Conservation (phyloP, 2,329 filamentous ascomycete species). For the Phoma sp. region DNA sequence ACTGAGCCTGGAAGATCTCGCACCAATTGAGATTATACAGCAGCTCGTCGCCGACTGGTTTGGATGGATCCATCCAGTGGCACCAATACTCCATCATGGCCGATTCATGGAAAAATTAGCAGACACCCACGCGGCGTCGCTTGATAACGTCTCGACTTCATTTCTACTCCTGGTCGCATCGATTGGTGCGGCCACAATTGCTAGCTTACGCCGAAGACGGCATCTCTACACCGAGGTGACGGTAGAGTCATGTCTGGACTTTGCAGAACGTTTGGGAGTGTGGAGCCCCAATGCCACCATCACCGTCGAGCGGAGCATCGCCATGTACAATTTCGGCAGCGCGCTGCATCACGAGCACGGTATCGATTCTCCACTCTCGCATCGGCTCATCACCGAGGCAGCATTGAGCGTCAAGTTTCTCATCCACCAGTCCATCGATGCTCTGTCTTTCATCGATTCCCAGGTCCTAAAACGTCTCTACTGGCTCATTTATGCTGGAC, state of each 20-base stretch:
- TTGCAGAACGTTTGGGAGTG: slow-evolving; percentile 20
- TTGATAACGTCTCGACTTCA: background rate
- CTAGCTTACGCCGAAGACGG: slow-evolving; percentile 24
- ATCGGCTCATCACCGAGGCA: slow-evolving; percentile 20
- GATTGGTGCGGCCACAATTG: slow-evolving; percentile 26
- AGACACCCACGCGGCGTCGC: background rate
- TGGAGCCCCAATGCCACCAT: slow-evolving; percentile 20
- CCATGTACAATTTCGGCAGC: slow-evolving; percentile 28
- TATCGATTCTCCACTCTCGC: slow-evolving; percentile 18
- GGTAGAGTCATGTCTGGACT: slow-evolving; percentile 22
- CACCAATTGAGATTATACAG: slow-evolving; percentile 12
- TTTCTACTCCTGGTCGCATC: slow-evolving; percentile 24
- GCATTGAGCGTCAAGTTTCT: slow-evolving; percentile 23
- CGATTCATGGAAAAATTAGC: slow-evolving; percentile 14
- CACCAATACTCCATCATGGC: slow-evolving; percentile 21
- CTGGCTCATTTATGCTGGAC: slow-evolving; percentile 27
- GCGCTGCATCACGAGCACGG: slow-evolving; percentile 23
- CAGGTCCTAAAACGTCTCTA: slow-evolving; percentile 27
- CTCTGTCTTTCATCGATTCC: slow-evolving; percentile 20
- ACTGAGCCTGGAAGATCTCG: slow-evolving; percentile 14
- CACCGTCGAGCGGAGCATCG: slow-evolving; percentile 19
- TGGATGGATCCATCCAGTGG: slow-evolving; percentile 29
- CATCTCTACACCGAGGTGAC: slow-evolving; percentile 21
- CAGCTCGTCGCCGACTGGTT: slow-evolving; percentile 28
- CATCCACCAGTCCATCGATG: slow-evolving; percentile 16